These are phyloP conservation scores for Ascochyta lentis DNA, from an alignment of 2,329 filamentous ascomycete genomes.

Conservation along the genomic window DNA sequence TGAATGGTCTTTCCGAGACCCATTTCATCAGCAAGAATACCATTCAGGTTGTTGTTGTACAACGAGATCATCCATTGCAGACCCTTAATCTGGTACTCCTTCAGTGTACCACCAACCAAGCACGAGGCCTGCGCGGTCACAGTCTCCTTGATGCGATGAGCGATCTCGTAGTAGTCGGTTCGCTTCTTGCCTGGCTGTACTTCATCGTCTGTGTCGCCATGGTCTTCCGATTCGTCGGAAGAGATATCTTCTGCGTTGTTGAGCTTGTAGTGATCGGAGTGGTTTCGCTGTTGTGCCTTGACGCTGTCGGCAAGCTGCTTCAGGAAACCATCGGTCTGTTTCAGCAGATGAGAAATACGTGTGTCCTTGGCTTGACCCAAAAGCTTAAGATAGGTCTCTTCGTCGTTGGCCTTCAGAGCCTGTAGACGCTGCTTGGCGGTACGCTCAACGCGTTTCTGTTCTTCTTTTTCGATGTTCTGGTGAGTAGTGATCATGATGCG, in stretches of 20 bases:
- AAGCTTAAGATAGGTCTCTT: constrained; percentile 97
- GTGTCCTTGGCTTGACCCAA: constrained; percentile 99
- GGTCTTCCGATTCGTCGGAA: constrained; percentile 63
- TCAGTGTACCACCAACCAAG: constrained; percentile 88
- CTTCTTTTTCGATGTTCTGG: constrained; percentile 97
- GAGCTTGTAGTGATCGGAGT: constrained; percentile 78
- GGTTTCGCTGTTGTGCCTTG: constrained; percentile 87
- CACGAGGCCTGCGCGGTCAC: constrained; percentile 83
- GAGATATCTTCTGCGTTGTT: constrained; percentile 60
- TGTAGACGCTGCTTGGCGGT: constrained; percentile 99
- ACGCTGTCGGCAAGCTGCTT: constrained; percentile 94
- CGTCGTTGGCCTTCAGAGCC: constrained; percentile 97
- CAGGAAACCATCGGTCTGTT: constrained; percentile 97
- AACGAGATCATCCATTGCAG: constrained; percentile 99
- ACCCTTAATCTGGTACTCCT: constrained; percentile 98
- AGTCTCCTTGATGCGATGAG: constrained; percentile 93
- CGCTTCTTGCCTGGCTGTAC: constrained; percentile 72
- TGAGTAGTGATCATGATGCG: constrained; percentile 89
- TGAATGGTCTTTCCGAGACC: constrained; percentile 99
- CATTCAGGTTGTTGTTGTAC: constrained; percentile 99
- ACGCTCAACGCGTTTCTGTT: constrained; percentile 96
- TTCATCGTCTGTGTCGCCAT: constrained; percentile 70
- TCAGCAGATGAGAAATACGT: constrained; percentile 95
- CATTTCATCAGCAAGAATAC: constrained; percentile 99
- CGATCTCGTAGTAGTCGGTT: constrained; percentile 98